phyloP scores from a whole-genome alignment of 345 rosid genomes.

The Salix purpurea region DNA sequence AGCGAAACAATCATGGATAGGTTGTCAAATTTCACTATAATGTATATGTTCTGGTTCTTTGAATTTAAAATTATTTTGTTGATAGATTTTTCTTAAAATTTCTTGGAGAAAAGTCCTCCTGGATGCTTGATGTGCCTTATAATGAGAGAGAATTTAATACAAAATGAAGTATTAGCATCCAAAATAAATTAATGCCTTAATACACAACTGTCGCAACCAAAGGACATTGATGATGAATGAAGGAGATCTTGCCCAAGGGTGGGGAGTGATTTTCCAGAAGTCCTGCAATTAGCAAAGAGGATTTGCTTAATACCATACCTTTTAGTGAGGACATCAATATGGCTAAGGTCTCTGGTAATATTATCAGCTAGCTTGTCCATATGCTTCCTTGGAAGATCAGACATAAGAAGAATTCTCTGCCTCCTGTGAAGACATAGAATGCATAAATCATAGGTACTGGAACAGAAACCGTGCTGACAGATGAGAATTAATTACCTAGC shows the following conservation, averaged over 20 bases:
- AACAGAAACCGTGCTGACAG: slow-evolving; percentile 4
- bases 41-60: slow-evolving; percentile 4
- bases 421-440: slow-evolving; percentile 44
- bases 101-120: background rate
- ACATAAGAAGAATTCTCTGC: slow-evolving; percentile 93
- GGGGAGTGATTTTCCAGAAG: background rate
- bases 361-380: slow-evolving; percentile 79
- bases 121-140: background rate
- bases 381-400: slow-evolving; percentile 96
- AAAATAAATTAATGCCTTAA: background rate
- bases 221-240: background rate
- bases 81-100: background rate
- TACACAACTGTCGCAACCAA: background rate
- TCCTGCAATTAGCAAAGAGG: background rate
- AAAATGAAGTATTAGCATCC: background rate
- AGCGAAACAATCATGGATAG: slow-evolving; percentile 5
- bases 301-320: slow-evolving; percentile 42
- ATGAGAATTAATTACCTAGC: slow-evolving; percentile 55
- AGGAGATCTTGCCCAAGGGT: background rate
- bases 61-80: slow-evolving; percentile 1
- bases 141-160: background rate
- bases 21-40: background rate
- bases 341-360: slow-evolving; percentile 68
- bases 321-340: slow-evolving; percentile 84
- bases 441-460: slow-evolving; percentile 4